Conservation (phyloP, 176 grass and related monocot genomes). For the Thinopyrum elongatum region DNA sequence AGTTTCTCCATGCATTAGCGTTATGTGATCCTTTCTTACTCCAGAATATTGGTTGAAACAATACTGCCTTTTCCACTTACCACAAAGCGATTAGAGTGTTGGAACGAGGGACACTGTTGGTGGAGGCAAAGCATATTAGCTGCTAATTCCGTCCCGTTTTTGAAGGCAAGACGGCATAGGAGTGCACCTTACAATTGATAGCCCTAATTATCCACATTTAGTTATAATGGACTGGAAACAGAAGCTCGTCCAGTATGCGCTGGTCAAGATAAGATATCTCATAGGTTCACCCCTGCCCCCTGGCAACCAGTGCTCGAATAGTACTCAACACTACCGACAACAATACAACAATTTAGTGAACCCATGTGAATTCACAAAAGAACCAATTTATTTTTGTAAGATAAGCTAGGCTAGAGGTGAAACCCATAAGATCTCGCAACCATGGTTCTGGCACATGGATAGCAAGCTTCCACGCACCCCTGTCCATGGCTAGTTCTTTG, state of each 20-base stretch:
- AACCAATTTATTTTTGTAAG: neutral
- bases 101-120: neutral
- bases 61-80: neutral
- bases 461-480: too few relatives aligned
- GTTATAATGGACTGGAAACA: conserved; percentile 21
- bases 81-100: neutral
- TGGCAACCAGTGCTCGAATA: too few relatives aligned
- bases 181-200: conserved; percentile 2
- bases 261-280: too few relatives aligned
- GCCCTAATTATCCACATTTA: conserved; percentile 3
- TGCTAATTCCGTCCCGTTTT: neutral
- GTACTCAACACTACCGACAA: too few relatives aligned
- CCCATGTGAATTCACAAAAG: conserved; percentile 7
- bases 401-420: too few relatives aligned
- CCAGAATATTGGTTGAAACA: conserved; percentile 24
- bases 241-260: neutral
- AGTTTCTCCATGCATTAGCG: neutral
- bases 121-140: conserved; percentile 5
- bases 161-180: neutral
- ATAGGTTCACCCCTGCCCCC: too few relatives aligned
- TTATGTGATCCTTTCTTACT: conserved; percentile 14
- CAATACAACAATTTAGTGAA: too few relatives aligned
- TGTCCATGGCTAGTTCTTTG: too few relatives aligned
- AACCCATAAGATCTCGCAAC: too few relatives aligned
- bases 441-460: too few relatives aligned